These are phyloP conservation scores for Aspergillus biplanus DNA, from an alignment of 495 filamentous ascomycete genomes.

Conservation along the genomic window DNA sequence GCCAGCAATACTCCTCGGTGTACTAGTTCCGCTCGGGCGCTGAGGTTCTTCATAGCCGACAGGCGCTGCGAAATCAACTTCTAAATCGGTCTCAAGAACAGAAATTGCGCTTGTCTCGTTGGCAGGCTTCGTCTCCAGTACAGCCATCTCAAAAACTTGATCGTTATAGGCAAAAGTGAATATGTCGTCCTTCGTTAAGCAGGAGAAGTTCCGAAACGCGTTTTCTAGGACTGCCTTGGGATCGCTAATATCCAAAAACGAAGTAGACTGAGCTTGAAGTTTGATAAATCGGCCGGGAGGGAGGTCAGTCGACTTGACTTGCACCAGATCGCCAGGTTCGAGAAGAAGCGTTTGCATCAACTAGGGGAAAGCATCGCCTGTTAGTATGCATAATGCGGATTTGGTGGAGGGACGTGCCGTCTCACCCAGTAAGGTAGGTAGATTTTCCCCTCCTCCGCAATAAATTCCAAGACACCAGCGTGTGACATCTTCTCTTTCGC, in stretches of 20 bases:
- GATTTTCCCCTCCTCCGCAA: constrained; percentile 94
- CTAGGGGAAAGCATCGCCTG: constrained; percentile 42
- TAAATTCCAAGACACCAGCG: constrained; percentile 94
- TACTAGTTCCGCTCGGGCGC: constrained; percentile 62
- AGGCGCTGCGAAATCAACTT: constrained; percentile 92
- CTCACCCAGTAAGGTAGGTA: constrained; percentile 95
- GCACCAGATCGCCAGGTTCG: constrained; percentile 89
- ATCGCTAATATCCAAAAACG: constrained; percentile 94
- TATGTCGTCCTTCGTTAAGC: constrained; percentile 86
- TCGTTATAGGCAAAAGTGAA: constrained; percentile 98
- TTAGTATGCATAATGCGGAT: constrained; percentile 7
- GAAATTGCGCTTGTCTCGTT: constrained; percentile 78
- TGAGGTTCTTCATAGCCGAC: constrained; percentile 89
- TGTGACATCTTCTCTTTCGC: constrained; percentile 78
- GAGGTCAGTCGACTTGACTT: constrained; percentile 91
- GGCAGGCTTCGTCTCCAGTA: constrained; percentile 88
- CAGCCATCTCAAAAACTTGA: constrained; percentile 85
- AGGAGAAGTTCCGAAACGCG: constrained; percentile 91
- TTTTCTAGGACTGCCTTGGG: constrained; percentile 98
- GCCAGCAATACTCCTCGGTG: constrained; percentile 65
- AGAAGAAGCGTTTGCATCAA: constrained; percentile 91
- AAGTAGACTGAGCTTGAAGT: constrained; percentile 86
- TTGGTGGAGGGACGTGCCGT: not conserved
- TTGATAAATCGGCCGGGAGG: constrained; percentile 90
- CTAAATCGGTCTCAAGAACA: constrained; percentile 91